A percentile compares a stretch with the other conserved stretches of the same genome.
These are phyloP conservation scores for Exophiala alcalophila DNA, from an alignment of 2,329 filamentous ascomycete species.

Conservation along the genomic window DNA sequence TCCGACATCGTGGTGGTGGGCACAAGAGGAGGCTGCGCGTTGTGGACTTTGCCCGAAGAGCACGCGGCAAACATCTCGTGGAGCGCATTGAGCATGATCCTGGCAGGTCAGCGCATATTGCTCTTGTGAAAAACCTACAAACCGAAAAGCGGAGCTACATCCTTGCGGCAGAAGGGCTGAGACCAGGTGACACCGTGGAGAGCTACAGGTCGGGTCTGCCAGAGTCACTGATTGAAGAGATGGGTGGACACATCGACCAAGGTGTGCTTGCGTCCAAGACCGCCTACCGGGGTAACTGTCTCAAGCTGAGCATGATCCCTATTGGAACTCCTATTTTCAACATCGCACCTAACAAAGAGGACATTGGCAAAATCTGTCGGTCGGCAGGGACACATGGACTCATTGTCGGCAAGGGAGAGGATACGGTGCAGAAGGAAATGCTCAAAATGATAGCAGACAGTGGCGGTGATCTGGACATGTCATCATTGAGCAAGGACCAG, in stretches of 20 bases:
- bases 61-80: slow-evolving; percentile 78
- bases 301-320: slow-evolving; percentile 93
- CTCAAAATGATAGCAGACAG: slow-evolving; percentile 28
- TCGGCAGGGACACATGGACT: slow-evolving; percentile 91
- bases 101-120: slow-evolving; percentile 88
- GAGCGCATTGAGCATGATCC: slow-evolving; percentile 97
- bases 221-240: slow-evolving; percentile 76
- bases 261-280: slow-evolving; percentile 95
- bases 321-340: slow-evolving; percentile 91
- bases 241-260: slow-evolving; percentile 90
- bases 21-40: slow-evolving; percentile 87
- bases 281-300: slow-evolving; percentile 87
- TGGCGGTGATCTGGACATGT: slow-evolving; percentile 33
- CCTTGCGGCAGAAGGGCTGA: slow-evolving; percentile 88
- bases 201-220: slow-evolving; percentile 91
- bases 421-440: slow-evolving; percentile 45
- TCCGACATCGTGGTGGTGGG: slow-evolving; percentile 89
- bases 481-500: slow-evolving; percentile 38
- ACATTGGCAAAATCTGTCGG: slow-evolving; percentile 81
- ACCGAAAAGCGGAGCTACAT: slow-evolving; percentile 83
- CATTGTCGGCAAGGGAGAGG: slow-evolving; percentile 84
- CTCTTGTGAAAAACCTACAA: slow-evolving; percentile 71
- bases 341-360: slow-evolving; percentile 68
- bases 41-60: slow-evolving; percentile 79
- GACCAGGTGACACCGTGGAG: slow-evolving; percentile 85